phyloP scores from a whole-genome alignment of 139 green algal species.

The Volvox africanus region DNA sequence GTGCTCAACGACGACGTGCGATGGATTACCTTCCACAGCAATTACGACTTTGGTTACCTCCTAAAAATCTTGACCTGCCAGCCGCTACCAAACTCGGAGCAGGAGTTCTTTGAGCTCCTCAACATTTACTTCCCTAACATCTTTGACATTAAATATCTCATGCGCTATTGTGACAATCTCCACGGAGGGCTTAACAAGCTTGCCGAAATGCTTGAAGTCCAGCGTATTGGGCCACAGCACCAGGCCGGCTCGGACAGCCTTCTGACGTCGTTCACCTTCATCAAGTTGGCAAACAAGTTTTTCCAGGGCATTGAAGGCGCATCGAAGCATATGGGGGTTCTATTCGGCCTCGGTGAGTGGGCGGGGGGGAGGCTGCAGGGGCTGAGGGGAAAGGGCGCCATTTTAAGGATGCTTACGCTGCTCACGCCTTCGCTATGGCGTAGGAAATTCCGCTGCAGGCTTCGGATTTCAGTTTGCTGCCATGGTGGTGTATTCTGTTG shows the following conservation, averaged over 20 bases:
- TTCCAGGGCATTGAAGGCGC: slow-evolving; percentile 84
- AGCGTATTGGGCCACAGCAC: slow-evolving; percentile 96
- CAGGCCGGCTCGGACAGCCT: slow-evolving; percentile 85
- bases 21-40: slow-evolving; percentile 77
- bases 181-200: slow-evolving; percentile 98
- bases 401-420: no score
- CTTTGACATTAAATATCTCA: slow-evolving; percentile 99
- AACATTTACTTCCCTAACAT: slow-evolving; percentile 96
- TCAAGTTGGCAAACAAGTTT: slow-evolving; percentile 89
- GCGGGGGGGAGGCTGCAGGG: neutral
- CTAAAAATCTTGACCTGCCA: slow-evolving; percentile 96
- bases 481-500: no score
- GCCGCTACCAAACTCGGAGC: slow-evolving; percentile 86
- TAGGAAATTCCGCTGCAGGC: no score
- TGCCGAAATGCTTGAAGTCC: slow-evolving; percentile 91
- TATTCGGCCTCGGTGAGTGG: slow-evolving; percentile 91
- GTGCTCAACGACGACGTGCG: slow-evolving; percentile 95
- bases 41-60: slow-evolving; percentile 99
- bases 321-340: slow-evolving; percentile 83
- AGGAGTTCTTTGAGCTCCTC: slow-evolving; percentile 95
- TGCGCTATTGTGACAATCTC: slow-evolving; percentile 96
- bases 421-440: no score
- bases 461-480: no score
- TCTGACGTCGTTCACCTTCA: slow-evolving; percentile 92
- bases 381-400: no score